Evolutionary conservation across 768 basidiomycete genomes (phyloP), one percentile per base, ranked within the genome.

Genomic region (Suillus ampliporus): DNA sequence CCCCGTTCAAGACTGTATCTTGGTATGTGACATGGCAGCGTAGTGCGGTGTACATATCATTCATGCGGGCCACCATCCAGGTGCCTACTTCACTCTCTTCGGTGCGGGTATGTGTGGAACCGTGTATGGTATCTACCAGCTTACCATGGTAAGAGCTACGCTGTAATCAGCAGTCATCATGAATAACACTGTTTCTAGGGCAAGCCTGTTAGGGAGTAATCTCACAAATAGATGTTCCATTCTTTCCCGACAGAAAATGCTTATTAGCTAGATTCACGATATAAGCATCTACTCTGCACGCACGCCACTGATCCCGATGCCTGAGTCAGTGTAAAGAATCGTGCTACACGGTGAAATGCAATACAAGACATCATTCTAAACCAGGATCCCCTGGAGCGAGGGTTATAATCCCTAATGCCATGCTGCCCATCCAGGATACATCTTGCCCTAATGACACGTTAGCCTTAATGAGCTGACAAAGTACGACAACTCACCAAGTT

Each of bases 381-480:
- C 11, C 19, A 38, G 19, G 10, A 8, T 56, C 13, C 10, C 7
- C 19, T 34, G 31, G 19, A n/a, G 14, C 37, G 13, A 34, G 57
- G n/a, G 48, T 8, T 23, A 50, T 11, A 31, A 9, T 21, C 7
- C 21, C 26, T 73, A 94, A 72, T 91, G 83, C 89, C 90, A 92
- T n/a, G 91, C 78, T 31, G 88, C 89, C 92, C 94, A 97, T 14
- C 90, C 95, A 46, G 88, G 84, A 77, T 97, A 97, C 96, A 97
- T 97, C 72, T 84, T 88, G 14, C 84, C 84, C 95, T 96, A 41
- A 50, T n/a, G 34, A 35, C 44, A 26, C 67, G 64, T 73, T 34
- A 68, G 52, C 28, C 28, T 37, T 34, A 9, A 38, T 46, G 38
- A 35, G 47, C 10, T 35, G 28, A 58, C 21, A 40, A 21, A 3